phyloP scores from a whole-genome alignment of 2,329 filamentous ascomycete species.

The Penicillium sp. region DNA sequence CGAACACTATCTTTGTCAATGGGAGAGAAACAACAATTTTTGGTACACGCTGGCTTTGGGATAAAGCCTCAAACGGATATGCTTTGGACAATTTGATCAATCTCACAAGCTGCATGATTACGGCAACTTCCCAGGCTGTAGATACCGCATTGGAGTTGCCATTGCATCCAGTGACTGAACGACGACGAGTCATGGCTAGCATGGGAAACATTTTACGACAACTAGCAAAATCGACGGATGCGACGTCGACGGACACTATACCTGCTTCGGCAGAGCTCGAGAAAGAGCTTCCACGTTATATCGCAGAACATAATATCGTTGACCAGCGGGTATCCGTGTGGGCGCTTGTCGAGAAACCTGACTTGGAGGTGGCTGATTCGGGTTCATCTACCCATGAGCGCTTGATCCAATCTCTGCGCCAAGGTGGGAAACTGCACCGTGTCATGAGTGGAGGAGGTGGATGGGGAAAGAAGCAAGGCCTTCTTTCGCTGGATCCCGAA shows the following conservation, averaged over 20 bases:
- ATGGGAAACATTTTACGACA: conserved; percentile 47
- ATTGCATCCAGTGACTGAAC: conserved; percentile 36
- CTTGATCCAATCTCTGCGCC: conserved; percentile 27
- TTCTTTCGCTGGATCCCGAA: conserved; percentile 44
- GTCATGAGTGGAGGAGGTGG: conserved; percentile 46
- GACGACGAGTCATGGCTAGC: conserved; percentile 39
- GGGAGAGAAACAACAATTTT: conserved; percentile 42
- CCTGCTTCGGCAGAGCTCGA: conserved; percentile 44
- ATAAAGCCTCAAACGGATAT: conserved; percentile 22
- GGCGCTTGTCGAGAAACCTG: conserved; percentile 39
- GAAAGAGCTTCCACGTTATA: conserved; percentile 41
- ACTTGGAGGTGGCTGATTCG: conserved; percentile 9
- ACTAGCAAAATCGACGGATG: conserved; percentile 34
- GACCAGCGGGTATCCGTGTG: conserved; percentile 42
- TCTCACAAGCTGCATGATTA: conserved; percentile 34
- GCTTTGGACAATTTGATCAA: conserved; percentile 27
- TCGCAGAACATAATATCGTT: conserved; percentile 37
- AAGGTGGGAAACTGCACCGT: conserved; percentile 41
- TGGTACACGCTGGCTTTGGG: conserved; percentile 36
- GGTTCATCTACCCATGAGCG: conserved; percentile 18
- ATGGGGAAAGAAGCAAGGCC: conserved; percentile 47
- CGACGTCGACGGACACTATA: conserved; percentile 29
- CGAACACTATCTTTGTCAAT: conserved; percentile 44
- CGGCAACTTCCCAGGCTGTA: conserved; percentile 14
- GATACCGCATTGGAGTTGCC: conserved; percentile 30